These are phyloP conservation scores for Kodamaea kaohsiungensis DNA, from an alignment of 805 yeast genomes.

Conservation along the genomic window DNA sequence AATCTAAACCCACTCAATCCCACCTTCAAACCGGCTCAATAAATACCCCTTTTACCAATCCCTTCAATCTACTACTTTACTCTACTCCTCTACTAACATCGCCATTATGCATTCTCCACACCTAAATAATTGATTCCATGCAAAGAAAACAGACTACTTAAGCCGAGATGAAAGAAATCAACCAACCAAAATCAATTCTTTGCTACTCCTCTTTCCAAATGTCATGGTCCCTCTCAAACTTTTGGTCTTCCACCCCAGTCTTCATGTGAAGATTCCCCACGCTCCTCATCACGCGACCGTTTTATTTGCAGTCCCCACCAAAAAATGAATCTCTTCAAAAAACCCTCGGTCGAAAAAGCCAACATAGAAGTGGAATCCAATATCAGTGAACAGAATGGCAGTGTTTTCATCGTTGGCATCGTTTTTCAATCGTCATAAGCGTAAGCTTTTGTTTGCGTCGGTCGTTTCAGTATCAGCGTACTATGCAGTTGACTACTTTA, in stretches of 20 bases:
- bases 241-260: background rate
- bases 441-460: constrained; percentile 35
- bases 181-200: background rate
- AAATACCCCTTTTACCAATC: no score
- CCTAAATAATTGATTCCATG: no score
- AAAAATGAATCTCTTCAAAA: background rate
- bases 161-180: no score
- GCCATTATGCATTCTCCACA: no score
- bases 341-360: constrained; percentile 10
- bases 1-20: no score
- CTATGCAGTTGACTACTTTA: constrained; percentile 38
- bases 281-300: background rate
- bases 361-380: background rate
- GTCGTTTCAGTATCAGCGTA: constrained; percentile 37
- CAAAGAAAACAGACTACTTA: no score
- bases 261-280: background rate
- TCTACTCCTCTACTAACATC: no score
- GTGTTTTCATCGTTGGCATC: constrained; percentile 41
- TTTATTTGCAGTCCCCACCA: background rate
- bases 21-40: no score
- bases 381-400: constrained; percentile 28
- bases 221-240: no score
- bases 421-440: constrained; percentile 42
- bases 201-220: background rate
- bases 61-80: no score